These are phyloP conservation scores for Angomonas ambiguus DNA, from an alignment of 208 protist genomes.

Conservation along the genomic window DNA sequence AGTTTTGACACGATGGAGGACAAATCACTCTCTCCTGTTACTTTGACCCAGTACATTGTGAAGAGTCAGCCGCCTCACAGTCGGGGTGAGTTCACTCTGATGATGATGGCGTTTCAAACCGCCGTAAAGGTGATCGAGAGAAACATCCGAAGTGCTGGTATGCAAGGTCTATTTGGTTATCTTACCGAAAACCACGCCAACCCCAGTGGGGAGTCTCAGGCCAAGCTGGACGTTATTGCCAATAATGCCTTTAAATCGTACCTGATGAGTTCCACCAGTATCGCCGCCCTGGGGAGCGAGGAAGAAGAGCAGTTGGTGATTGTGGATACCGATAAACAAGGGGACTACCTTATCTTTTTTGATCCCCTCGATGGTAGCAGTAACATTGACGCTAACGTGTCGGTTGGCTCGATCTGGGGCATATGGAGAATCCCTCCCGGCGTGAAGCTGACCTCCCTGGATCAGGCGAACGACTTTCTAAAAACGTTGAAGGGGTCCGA, in stretches of 20 bases:
- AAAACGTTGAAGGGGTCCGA: constrained; percentile 52
- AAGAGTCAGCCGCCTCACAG: constrained; percentile 70
- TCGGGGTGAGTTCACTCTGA: constrained; percentile 78
- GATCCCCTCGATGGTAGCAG: constrained; percentile 96
- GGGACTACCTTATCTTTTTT: constrained; percentile 92
- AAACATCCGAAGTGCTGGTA: constrained; percentile 79
- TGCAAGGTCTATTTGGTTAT: constrained; percentile 82
- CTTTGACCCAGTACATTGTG: constrained; percentile 85
- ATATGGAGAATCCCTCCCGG: constrained; percentile 79
- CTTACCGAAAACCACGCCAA: constrained; percentile 44
- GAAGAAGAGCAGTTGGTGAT: constrained; percentile 80
- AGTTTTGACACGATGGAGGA: neutral
- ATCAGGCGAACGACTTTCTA: constrained; percentile 73
- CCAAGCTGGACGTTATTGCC: constrained; percentile 84
- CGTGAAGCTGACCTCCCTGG: constrained; percentile 71
- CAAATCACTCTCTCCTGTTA: constrained; percentile 26
- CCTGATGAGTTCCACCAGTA: constrained; percentile 67
- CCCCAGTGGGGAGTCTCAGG: constrained; percentile 78
- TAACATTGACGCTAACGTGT: constrained; percentile 97
- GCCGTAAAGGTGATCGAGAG: constrained; percentile 86
- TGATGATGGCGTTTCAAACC: constrained; percentile 90
- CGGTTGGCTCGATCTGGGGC: constrained; percentile 93
- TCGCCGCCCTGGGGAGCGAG: constrained; percentile 72
- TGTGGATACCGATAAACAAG: constrained; percentile 50
- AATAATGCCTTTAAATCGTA: constrained; percentile 88